Evolutionary conservation across 257 asterid genomes (phyloP), one percentile per base, ranked within the genome.

Genomic region (Solanum bukasovii): DNA sequence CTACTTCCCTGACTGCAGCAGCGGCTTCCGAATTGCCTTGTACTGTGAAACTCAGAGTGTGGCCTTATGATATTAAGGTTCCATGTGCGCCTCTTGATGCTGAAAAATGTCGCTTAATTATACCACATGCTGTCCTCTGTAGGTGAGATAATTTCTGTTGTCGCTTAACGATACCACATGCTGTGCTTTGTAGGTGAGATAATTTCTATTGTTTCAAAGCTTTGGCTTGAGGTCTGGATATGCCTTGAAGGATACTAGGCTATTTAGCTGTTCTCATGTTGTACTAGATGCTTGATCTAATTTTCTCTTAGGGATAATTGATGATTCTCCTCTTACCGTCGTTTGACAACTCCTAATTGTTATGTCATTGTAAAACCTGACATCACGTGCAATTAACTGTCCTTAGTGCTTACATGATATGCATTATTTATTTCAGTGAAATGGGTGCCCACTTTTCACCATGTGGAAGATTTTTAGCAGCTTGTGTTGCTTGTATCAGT

Each of bases 381-480:
- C 74, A 68, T 13, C 59, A 1, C 35, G 46, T 87, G 44, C n/a
- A 37, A 56, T 86, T 78, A 71, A 74, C 35, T 88, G 56, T 49
- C 79, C 65, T 56, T 14, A 38, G 56, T 46, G 29, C 71, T 88
- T 67, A 89, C 81, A 42, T 71, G 79, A 33, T 52, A 23, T 42
- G 13, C 40, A 7, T 83, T 9, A 49, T 52, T 73, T 75, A 82
- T 83, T 88, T 67, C 86, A 97, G 98, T 93, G 98, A 97, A 91
- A 97, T 96, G 99, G 98, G 99, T 73, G 96, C 98, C 83, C 98
- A 95, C 87, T 95, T 96, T 93, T 97, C 98, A 86, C 98, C 98
- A 29, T 95, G 99, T 88, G 99, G 99, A 82, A 95, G 98, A 88
- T 97, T 94, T 91, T 91, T 97, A 92, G 99, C 98, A 6, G 98